Base-by-base conservation (phyloP, 495 filamentous ascomycete species). In the Aspergillus kassunensis region DNA sequence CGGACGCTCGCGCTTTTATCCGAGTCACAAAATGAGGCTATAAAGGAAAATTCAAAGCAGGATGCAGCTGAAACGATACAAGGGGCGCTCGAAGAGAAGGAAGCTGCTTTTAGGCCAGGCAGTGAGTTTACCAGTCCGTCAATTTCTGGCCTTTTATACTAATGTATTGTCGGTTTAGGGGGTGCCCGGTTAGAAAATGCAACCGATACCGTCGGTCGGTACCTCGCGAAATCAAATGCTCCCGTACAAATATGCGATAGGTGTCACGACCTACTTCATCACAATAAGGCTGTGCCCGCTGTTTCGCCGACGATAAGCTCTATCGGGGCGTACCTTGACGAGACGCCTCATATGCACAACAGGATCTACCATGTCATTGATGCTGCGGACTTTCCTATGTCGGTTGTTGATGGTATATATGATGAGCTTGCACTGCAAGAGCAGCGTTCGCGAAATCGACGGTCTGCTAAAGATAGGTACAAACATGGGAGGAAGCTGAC, bases 331-430 rank as follows among this genome's bases (percentile, higher is more conserved):
- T 95, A 86, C n/a, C 84, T 99, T 20, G 75, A 81, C 16, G 87
- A 92, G 56, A 91, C 92, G 0, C 90, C 90, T 1, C 80, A 93
- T 65, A 89, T 85, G 60, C 73, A 85, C 56, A 97, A 97, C 63
- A 91, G 95, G 58, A 80, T 99, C 48, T 99, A 97, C 65, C 91
- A 97, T 66, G 77, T 99, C n/a, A 62, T 97, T n/a, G 93, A 99
- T 61, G 93, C 93, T 4, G 95, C 91, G 13, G 93, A 99, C 63
- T 96, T 99, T 55, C 93, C 93, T 18, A 84, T 99, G 77, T 95
- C 92, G 2, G 65, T 99, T 9, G 68, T 96, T 6, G 84, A 87
- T 2, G 77, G 80, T 35, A 74, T 90, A 18, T 75, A 80, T 40
- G 60, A 63, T 29, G 69, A 76, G 13, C 75, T 97, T 1, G 72